Conservation (phyloP, 805 yeast genomes). For the Saturnispora saitoi region DNA sequence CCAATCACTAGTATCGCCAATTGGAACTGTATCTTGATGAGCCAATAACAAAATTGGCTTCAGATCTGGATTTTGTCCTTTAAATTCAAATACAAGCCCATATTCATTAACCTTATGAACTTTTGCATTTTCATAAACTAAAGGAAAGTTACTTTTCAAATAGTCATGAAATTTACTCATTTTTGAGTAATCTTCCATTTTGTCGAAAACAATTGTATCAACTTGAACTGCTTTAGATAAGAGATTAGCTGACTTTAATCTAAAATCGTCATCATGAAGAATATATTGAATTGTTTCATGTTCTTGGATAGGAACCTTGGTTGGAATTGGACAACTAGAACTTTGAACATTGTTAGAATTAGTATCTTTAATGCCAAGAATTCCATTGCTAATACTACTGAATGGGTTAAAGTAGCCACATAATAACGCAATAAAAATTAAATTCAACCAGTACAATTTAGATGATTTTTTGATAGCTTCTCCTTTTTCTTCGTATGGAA, state of each 20-base stretch:
- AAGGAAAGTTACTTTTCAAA: slow-evolving; percentile 12
- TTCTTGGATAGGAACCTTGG: slow-evolving; percentile 16
- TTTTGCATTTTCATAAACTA: slow-evolving; percentile 34
- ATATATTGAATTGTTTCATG: slow-evolving; percentile 20
- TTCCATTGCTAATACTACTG: slow-evolving; percentile 17
- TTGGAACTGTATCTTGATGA: slow-evolving; percentile 79
- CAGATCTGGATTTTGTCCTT: slow-evolving; percentile 41
- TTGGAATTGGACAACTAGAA: slow-evolving; percentile 21
- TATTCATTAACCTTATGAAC: slow-evolving; percentile 51
- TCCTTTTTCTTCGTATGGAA: neutral
- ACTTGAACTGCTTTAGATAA: slow-evolving; percentile 43
- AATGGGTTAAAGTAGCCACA: neutral
- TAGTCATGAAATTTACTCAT: slow-evolving; percentile 19
- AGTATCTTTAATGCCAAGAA: neutral
- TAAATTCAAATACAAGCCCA: slow-evolving; percentile 59
- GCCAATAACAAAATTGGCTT: slow-evolving; percentile 67
- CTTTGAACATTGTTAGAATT: neutral
- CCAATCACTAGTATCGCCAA: slow-evolving; percentile 52
- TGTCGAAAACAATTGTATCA: slow-evolving; percentile 38
- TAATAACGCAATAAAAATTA: neutral
- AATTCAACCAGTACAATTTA: neutral
- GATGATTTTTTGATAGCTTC: neutral
- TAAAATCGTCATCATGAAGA: slow-evolving; percentile 28
- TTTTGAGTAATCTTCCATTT: slow-evolving; percentile 14
- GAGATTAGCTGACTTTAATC: slow-evolving; percentile 31